Conservation (phyloP, 768 basidiomycete genomes). For the Udeniomyces megalosporus region DNA sequence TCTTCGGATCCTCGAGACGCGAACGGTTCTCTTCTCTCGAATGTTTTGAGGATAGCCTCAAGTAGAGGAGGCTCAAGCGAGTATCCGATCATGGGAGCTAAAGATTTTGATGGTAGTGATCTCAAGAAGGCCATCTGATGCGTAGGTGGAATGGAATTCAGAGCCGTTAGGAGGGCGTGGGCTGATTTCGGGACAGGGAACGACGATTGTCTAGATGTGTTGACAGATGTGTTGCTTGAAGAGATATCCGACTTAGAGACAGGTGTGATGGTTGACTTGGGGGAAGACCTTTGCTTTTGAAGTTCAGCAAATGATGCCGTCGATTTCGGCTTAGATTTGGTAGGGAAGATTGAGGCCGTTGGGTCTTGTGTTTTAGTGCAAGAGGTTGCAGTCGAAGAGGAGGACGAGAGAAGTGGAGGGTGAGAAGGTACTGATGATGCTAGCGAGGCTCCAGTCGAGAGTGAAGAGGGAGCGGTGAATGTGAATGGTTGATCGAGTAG, state of each 20-base stretch:
- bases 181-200: neutral
- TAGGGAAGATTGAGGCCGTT: constrained; percentile 8
- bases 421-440: neutral
- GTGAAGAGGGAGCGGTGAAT: neutral
- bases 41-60: neutral
- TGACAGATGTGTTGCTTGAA: neutral
- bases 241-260: neutral
- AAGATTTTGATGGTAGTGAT: neutral
- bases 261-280: neutral
- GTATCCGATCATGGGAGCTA: constrained; percentile 4
- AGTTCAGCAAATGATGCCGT: neutral
- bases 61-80: constrained; percentile 8
- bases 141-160: neutral
- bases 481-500: neutral
- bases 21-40: neutral
- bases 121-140: neutral
- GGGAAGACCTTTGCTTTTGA: neutral
- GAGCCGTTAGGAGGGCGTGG: neutral
- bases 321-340: neutral
- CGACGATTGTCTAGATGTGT: neutral
- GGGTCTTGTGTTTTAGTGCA: neutral
- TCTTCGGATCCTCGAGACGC: too few species aligned
- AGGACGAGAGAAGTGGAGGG: neutral
- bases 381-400: neutral
- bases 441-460: neutral